phyloP scores from a whole-genome alignment of 805 yeast species.

The Candida broadrunensis region DNA sequence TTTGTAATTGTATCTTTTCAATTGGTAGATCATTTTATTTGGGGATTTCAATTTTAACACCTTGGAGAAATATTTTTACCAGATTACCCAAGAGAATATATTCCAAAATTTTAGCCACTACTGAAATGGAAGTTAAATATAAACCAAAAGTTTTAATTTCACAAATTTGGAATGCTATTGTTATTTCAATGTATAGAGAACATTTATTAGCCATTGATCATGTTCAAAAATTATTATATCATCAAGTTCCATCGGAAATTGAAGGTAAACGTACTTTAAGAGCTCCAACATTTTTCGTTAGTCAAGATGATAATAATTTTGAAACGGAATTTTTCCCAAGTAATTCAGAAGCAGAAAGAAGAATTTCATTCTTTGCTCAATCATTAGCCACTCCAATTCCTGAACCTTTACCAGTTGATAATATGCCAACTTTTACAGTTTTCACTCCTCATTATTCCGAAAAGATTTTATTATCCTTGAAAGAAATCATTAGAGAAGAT shows the following conservation, averaged over 20 bases:
- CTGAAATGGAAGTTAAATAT: constrained; percentile 98
- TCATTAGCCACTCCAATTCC: constrained; percentile 98
- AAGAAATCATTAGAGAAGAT: constrained; percentile 76
- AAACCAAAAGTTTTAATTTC: constrained; percentile 97
- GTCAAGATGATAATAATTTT: constrained; percentile 93
- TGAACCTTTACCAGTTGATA: constrained; percentile 98
- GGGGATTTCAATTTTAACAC: constrained; percentile 98
- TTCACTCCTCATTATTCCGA: constrained; percentile 86
- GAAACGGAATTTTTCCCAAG: constrained; percentile 97
- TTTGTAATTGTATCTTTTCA: constrained; percentile 91
- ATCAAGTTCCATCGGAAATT: constrained; percentile 96
- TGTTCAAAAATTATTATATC: constrained; percentile 94
- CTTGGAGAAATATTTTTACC: constrained; percentile 98
- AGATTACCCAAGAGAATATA: constrained; percentile 98
- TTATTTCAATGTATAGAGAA: constrained; percentile 99
- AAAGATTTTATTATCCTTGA: constrained; percentile 69
- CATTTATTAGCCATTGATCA: constrained; percentile 97
- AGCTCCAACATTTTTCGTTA: constrained; percentile 98
- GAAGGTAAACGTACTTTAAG: constrained; percentile 98
- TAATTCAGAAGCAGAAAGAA: constrained; percentile 98
- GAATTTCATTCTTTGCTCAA: constrained; percentile 99
- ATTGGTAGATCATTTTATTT: constrained; percentile 97
- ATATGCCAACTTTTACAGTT: constrained; percentile 98
- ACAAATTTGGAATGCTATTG: constrained; percentile 99
- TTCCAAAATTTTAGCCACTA: constrained; percentile 95